These are phyloP conservation scores for Typha latifolia DNA, from an alignment of 176 grass and related monocot genomes.

Conservation along the genomic window DNA sequence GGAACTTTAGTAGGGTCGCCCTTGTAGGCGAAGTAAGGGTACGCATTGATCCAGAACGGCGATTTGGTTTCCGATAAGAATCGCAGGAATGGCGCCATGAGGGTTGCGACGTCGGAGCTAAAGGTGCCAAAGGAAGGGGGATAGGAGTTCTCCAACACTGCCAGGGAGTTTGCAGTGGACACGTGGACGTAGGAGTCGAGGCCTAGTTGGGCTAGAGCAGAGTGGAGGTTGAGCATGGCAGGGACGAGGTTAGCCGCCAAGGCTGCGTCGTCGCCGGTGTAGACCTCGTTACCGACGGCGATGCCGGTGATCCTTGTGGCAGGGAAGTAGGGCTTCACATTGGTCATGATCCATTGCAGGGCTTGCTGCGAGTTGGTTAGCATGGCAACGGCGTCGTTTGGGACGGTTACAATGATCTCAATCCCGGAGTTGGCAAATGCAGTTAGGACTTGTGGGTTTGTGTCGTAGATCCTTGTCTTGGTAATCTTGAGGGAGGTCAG, in stretches of 20 bases:
- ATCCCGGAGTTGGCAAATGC: conserved; percentile 63
- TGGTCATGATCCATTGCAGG: conserved; percentile 48
- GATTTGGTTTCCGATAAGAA: conserved; percentile 59
- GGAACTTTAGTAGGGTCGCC: conserved; percentile 28
- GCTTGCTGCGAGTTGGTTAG: conserved; percentile 45
- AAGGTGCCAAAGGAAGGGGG: conserved; percentile 80
- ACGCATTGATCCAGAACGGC: conserved; percentile 85
- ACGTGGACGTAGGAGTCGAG: conserved; percentile 63
- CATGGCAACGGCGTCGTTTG: conserved; percentile 51
- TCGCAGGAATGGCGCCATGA: conserved; percentile 50
- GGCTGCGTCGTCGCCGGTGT: conserved; percentile 51
- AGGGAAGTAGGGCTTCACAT: conserved; percentile 62
- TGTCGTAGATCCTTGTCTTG: conserved; percentile 85
- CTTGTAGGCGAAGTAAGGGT: conserved; percentile 95
- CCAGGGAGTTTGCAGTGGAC: conserved; percentile 71
- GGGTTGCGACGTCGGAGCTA: conserved; percentile 33
- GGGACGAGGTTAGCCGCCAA: conserved; percentile 77
- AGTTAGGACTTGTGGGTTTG: conserved; percentile 63
- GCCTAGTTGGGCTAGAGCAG: conserved; percentile 54
- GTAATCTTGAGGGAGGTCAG: conserved; percentile 51
- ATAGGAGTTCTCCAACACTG: conserved; percentile 67
- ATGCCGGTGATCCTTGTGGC: conserved; percentile 73
- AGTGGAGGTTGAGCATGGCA: conserved; percentile 68
- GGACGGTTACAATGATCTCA: conserved; percentile 79
- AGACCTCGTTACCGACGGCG: conserved; percentile 82